Evolutionary conservation across 441 rosid genomes (phyloP).

Genomic region (Aleurites moluccanus): DNA sequence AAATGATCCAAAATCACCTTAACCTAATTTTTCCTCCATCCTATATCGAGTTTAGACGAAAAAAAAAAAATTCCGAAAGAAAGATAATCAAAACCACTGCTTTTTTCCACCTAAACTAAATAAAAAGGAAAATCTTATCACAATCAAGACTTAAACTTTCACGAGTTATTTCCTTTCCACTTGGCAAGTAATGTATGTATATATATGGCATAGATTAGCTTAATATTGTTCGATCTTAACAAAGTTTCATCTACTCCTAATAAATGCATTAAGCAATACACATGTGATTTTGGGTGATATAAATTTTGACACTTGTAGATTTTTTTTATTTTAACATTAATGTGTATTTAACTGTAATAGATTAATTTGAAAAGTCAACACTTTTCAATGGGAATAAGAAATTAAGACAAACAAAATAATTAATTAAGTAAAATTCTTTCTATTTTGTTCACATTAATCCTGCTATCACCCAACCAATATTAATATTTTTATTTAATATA

Average conservation of each 20-base stretch:
- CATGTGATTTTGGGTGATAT: not conserved
- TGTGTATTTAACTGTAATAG: not conserved
- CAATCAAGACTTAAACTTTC: constrained; percentile 12
- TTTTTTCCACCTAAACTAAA: constrained; percentile 4
- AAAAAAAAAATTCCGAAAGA: no score
- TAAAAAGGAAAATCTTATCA: not conserved
- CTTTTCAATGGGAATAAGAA: no score
- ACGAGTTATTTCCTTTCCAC: constrained; percentile 30
- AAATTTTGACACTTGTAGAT: not conserved
- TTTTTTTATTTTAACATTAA: not conserved
- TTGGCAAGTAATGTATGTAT: constrained; percentile 8
- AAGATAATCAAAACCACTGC: not conserved
- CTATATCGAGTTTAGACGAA: no score
- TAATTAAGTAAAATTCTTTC: no score
- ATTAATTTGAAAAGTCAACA: no score
- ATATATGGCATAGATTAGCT: not conserved
- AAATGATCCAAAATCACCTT: no score
- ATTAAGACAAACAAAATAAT: no score
- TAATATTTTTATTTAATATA: no score
- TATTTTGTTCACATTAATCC: no score
- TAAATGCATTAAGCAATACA: not conserved
- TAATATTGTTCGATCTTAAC: not conserved
- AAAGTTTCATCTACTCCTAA: constrained; percentile 7
- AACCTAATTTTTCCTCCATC: no score
- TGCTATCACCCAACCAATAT: no score